Evolutionary conservation across 495 filamentous ascomycete genomes (phyloP).

Genomic region (Hamigera avellanea): DNA sequence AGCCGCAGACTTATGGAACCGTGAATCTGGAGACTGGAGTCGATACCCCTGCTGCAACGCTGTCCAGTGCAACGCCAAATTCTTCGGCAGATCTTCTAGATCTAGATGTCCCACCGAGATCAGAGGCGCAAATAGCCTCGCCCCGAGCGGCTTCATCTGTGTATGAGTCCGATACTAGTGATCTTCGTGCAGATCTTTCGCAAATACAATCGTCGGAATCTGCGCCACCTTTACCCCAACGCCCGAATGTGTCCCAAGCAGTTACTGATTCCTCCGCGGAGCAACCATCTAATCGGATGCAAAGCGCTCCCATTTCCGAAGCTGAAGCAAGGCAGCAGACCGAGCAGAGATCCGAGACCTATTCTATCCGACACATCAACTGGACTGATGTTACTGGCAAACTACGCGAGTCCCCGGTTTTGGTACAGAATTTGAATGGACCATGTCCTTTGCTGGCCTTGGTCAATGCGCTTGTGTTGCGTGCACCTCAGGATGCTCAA

Average conservation of each 20-base stretch:
- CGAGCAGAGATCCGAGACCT: conserved; percentile 48
- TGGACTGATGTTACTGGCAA: conserved; percentile 38
- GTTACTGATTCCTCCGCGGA: background rate
- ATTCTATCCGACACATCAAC: conserved; percentile 57
- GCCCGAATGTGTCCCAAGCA: background rate
- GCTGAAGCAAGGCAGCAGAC: conserved; percentile 25
- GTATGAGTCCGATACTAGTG: conserved; percentile 7
- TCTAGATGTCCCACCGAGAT: conserved; percentile 11
- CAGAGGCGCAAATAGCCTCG: conserved; percentile 4
- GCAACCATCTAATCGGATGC: background rate
- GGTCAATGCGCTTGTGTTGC: conserved; percentile 82
- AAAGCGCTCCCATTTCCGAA: conserved; percentile 13
- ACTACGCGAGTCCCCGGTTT: conserved; percentile 56
- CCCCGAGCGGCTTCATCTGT: conserved; percentile 5
- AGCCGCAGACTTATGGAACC: conserved; percentile 3
- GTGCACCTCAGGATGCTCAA: conserved; percentile 49
- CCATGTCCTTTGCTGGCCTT: conserved; percentile 89
- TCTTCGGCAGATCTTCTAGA: conserved; percentile 32
- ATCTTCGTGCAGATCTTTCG: background rate
- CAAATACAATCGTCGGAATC: conserved; percentile 2
- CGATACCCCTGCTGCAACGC: conserved; percentile 12
- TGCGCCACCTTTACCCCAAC: conserved; percentile 4
- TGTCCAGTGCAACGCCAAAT: conserved; percentile 19
- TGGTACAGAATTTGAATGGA: conserved; percentile 87
- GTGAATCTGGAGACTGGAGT: conserved; percentile 10